Base-by-base conservation (phyloP, 257 asterid genomes). In the Solanum peruvianum region DNA sequence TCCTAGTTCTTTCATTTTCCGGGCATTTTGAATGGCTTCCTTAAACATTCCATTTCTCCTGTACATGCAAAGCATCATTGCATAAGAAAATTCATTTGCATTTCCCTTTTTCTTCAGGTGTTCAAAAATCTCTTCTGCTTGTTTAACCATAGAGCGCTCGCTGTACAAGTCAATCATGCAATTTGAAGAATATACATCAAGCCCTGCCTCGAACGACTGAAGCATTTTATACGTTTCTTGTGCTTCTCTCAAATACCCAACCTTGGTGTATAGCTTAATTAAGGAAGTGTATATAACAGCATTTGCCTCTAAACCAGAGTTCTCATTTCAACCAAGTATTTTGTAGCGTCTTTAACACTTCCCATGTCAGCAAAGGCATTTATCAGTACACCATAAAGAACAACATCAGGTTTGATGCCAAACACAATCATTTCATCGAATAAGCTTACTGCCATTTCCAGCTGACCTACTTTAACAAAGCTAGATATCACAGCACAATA, bases 1-100 rank as follows among this genome's bases (percentile, higher is more conserved):
- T 64, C 98, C 98, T 4, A 87, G 86, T 82, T 93, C 96, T 86
- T 94, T 94, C 99, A 97, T 97, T 91, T 87, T 88, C 67, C 85
- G 87, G 21, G 96, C 98, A 87, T 94, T 92, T 88, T 87, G 84
- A 88, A 89, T 88, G 4, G 98, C 99, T 77, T 96, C 98, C 66
- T 83, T 66, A 62, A 96, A 94, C 85, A 92, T 92, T 35, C 97
- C 95, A 62, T 93, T 96, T 92, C 94, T 94, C 91, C 90, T 94
- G 89, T 97, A 96, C 99, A 97, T 93, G 80, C 98, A 94, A 87
- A 97, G 29, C 99, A 95, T 97, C 99, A 96, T 96, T 64, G 99
- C 98, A 87, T 96, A 93, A 29, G 99, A 90, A 85, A 97, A 97
- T 85, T 97, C 99, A 69, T 95, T 96, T 5, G 99, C 99, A 15